Conservation (phyloP, 2,329 filamentous ascomycete genomes). For the Stagonosporopsis tanaceti region DNA sequence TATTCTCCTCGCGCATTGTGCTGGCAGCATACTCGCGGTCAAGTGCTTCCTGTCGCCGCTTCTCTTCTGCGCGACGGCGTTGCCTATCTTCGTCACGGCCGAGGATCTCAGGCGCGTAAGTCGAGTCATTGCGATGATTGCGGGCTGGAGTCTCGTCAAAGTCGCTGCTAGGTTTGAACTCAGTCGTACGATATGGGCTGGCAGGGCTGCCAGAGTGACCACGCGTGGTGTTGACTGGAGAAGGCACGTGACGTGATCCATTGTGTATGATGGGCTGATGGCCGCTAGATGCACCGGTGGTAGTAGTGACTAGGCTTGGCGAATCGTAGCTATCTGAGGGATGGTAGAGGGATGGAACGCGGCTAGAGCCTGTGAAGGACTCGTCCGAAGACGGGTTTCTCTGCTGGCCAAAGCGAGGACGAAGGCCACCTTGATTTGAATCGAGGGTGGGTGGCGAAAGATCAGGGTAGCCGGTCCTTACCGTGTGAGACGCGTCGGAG, state of each 20-base stretch:
- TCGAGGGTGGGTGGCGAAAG: conserved; percentile 28
- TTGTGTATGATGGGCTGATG: conserved; percentile 43
- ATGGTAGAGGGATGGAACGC: conserved; percentile 39
- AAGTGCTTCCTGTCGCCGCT: conserved; percentile 34
- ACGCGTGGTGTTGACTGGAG: conserved; percentile 18
- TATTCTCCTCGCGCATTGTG: conserved; percentile 26
- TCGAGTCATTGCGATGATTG: conserved; percentile 29
- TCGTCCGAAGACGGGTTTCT: conserved; percentile 41
- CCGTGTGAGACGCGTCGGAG: conserved; percentile 41
- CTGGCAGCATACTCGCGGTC: conserved; percentile 30
- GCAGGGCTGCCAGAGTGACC: conserved; percentile 22
- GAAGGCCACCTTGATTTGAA: conserved; percentile 24
- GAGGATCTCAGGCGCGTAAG: conserved; percentile 33
- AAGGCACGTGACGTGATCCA: not conserved
- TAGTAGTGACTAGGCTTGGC: conserved; percentile 20
- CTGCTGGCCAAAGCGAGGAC: conserved; percentile 31
- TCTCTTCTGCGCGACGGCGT: conserved; percentile 30
- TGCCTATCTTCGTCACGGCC: conserved; percentile 34
- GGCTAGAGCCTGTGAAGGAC: conserved; percentile 36
- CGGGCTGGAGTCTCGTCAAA: conserved; percentile 31
- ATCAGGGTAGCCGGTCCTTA: conserved; percentile 46
- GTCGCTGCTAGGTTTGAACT: conserved; percentile 27
- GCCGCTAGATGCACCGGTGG: conserved; percentile 26
- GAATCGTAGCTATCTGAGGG: conserved; percentile 45
- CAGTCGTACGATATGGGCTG: conserved; percentile 30